A percentile compares a stretch with the other conserved stretches of the same genome.
Evolutionary conservation across 306 rosid genomes (phyloP).

Genomic region (Ormosia emarginata): DNA sequence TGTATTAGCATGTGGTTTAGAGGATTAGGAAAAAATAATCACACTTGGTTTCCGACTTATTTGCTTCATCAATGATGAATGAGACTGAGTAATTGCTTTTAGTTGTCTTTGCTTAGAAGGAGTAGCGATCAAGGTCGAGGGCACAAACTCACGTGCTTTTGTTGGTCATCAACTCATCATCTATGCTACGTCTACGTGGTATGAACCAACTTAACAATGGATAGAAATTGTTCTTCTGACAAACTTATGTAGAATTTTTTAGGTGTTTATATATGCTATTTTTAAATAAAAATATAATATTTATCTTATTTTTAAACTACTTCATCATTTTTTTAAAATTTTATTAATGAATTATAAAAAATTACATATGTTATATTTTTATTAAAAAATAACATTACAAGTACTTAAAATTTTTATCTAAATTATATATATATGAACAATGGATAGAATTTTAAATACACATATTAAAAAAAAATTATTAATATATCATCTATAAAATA

Average conservation of each 20-base stretch:
- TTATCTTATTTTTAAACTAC: too few relatives aligned
- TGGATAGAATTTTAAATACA: background rate
- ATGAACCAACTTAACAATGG: background rate
- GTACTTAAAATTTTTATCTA: too few relatives aligned
- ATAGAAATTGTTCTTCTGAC: too few relatives aligned
- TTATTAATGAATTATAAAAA: too few relatives aligned
- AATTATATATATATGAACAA: background rate
- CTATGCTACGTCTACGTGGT: background rate
- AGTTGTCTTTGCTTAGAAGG: background rate
- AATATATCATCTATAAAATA: too few relatives aligned
- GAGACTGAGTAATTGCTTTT: background rate
- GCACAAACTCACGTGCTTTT: slow-evolving; percentile 34
- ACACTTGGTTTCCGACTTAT: slow-evolving; percentile 14
- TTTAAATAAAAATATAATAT: too few relatives aligned
- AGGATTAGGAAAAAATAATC: slow-evolving; percentile 22
- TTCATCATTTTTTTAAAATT: too few relatives aligned
- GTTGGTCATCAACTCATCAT: background rate
- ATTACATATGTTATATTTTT: too few relatives aligned
- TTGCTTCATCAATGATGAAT: background rate
- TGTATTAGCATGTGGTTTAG: background rate
- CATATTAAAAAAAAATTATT: background rate
- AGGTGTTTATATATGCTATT: too few relatives aligned
- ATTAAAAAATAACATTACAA: too few relatives aligned
- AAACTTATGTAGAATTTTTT: too few relatives aligned
- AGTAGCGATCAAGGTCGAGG: slow-evolving; percentile 19